A percentile compares a stretch with the other conserved stretches of the same genome.
Evolutionary conservation across 768 basidiomycete genomes (phyloP).

Genomic region (Leccinum sublutescens): DNA sequence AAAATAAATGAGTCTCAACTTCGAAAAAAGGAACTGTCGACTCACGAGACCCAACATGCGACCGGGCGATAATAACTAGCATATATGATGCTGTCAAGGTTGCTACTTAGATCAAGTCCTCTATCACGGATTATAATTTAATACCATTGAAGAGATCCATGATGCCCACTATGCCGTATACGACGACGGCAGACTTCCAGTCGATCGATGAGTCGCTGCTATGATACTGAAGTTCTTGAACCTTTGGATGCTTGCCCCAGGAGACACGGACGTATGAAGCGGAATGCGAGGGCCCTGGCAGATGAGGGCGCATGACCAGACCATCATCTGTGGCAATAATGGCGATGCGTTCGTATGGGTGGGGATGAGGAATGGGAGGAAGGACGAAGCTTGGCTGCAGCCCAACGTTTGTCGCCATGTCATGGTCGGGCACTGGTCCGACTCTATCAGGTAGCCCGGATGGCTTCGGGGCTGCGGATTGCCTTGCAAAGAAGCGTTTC

Average conservation of each 20-base stretch:
- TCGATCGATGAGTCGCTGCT: constrained; percentile 37
- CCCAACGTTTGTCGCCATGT: constrained; percentile 9
- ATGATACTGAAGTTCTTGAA: constrained; percentile 49
- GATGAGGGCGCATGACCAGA: constrained; percentile 63
- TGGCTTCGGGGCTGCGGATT: constrained; percentile 13
- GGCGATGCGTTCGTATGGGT: constrained; percentile 68
- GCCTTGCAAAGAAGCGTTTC: constrained; percentile 33
- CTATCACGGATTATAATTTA: not conserved
- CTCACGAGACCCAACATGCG: constrained; percentile 66
- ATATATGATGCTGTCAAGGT: constrained; percentile 63
- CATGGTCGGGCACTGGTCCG: constrained; percentile 1
- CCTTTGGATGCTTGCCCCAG: constrained; percentile 57
- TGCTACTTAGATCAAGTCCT: constrained; percentile 13
- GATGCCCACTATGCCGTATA: constrained; percentile 77
- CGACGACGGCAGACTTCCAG: constrained; percentile 57
- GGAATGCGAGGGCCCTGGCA: constrained; percentile 28
- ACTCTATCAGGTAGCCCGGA: not conserved
- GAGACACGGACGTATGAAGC: constrained; percentile 45
- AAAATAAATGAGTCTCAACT: constrained; percentile 4
- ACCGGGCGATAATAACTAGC: constrained; percentile 64
- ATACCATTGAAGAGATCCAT: constrained; percentile 71
- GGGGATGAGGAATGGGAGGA: constrained; percentile 73
- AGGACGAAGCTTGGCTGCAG: constrained; percentile 65
- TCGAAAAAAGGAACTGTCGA: constrained; percentile 13
- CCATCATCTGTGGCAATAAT: constrained; percentile 58